Evolutionary conservation across 2,329 filamentous ascomycete species (phyloP).

Genomic region (Ceratocystis diversiconidia): DNA sequence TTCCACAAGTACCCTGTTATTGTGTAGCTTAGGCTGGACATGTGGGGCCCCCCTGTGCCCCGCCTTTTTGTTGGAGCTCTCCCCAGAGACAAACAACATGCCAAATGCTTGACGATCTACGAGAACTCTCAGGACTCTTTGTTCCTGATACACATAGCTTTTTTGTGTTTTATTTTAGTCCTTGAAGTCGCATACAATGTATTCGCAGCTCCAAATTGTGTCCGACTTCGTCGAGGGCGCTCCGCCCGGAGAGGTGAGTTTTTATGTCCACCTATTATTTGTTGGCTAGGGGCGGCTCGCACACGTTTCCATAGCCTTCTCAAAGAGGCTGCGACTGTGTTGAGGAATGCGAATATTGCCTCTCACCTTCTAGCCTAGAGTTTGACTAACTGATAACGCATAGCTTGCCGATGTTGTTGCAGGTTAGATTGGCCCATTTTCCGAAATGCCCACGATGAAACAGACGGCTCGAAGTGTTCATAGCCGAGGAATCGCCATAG

Average conservation of each 20-base stretch:
- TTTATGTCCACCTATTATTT: neutral
- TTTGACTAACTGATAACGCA: slow-evolving; percentile 12
- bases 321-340: neutral
- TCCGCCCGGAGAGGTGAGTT: slow-evolving; percentile 17
- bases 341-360: neutral
- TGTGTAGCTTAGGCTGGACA: neutral
- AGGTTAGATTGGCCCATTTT: slow-evolving; percentile 14
- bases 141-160: neutral
- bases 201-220: slow-evolving; percentile 15
- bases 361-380: neutral
- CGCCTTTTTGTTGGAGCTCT: neutral
- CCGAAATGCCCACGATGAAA: neutral
- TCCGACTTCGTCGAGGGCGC: slow-evolving; percentile 17
- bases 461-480: neutral
- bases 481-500: neutral
- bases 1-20: neutral
- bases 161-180: neutral
- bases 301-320: slow-evolving; percentile 6
- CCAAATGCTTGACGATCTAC: neutral
- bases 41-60: neutral
- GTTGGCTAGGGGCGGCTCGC: neutral
- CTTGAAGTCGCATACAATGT: slow-evolving; percentile 5
- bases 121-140: neutral
- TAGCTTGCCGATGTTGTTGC: slow-evolving; percentile 18
- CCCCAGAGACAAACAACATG: neutral